phyloP scores from a whole-genome alignment of 768 basidiomycete genomes.

The Xerocomus potaroensis region DNA sequence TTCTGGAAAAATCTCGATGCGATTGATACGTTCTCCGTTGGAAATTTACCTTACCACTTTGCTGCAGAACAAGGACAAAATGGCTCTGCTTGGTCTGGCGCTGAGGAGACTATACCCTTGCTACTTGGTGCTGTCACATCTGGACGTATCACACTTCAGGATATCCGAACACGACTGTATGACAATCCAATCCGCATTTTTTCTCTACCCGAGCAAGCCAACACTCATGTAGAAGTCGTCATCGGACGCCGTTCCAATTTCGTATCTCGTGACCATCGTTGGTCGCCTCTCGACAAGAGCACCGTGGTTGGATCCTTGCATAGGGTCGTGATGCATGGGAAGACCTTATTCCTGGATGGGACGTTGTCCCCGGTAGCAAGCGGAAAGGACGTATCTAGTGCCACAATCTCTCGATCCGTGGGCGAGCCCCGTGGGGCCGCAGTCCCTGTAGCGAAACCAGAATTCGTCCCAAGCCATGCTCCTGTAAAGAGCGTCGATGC shows the following conservation, averaged over 20 bases:
- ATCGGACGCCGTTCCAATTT: slow-evolving; percentile 70
- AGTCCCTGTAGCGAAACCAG: slow-evolving; percentile 21
- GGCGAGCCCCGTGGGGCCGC: slow-evolving; percentile 26
- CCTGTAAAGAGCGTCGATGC: slow-evolving; percentile 30
- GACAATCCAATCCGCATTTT: slow-evolving; percentile 95
- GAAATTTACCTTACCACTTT: slow-evolving; percentile 75
- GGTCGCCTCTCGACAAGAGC: slow-evolving; percentile 79
- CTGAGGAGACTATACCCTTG: slow-evolving; percentile 84
- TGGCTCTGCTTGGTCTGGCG: slow-evolving; percentile 69
- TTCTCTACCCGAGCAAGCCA: slow-evolving; percentile 77
- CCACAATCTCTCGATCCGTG: slow-evolving; percentile 43
- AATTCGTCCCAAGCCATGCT: slow-evolving; percentile 29
- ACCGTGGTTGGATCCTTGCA: slow-evolving; percentile 74
- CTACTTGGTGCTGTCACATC: slow-evolving; percentile 81
- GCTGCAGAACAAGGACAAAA: slow-evolving; percentile 57
- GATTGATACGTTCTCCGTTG: slow-evolving; percentile 91
- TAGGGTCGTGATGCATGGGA: slow-evolving; percentile 85
- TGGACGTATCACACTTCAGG: slow-evolving; percentile 75
- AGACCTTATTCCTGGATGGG: slow-evolving; percentile 89
- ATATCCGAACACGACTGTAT: slow-evolving; percentile 76
- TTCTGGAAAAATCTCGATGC: slow-evolving; percentile 82
- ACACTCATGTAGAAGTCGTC: slow-evolving; percentile 91
- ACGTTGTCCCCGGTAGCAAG: slow-evolving; percentile 51
- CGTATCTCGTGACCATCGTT: slow-evolving; percentile 44
- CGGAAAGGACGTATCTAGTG: slow-evolving; percentile 71